Conservation (phyloP, 331 rosid genomes). For the Telfairia occidentalis region DNA sequence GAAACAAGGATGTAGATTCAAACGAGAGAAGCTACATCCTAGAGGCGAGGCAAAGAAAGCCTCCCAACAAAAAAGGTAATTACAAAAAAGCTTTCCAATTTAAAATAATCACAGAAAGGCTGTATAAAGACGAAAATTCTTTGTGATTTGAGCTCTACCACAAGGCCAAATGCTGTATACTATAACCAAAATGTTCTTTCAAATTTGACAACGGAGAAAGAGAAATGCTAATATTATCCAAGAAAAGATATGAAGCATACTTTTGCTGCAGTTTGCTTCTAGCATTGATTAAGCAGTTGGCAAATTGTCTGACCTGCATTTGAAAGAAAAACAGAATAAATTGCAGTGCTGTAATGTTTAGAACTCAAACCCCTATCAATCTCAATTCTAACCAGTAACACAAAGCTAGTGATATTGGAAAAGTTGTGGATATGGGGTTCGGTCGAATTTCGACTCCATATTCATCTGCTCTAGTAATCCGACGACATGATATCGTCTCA, state of each 20-base stretch:
- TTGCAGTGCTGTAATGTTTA: background rate
- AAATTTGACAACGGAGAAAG: background rate
- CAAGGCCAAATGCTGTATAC: no score
- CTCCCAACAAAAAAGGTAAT: no score
- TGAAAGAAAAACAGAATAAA: background rate
- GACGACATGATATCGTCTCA: background rate
- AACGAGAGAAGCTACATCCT: no score
- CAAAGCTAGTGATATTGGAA: background rate
- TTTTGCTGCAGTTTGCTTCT: constrained; percentile 71
- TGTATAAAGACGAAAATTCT: no score
- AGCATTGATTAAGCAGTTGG: constrained; percentile 66
- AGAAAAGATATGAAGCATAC: constrained; percentile 29
- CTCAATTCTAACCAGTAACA: background rate
- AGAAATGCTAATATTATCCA: background rate
- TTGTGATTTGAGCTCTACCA: no score
- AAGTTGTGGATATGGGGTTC: background rate
- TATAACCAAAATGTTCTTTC: no score
- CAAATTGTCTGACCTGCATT: constrained; percentile 75
- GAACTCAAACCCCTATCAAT: background rate
- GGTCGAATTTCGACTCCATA: background rate
- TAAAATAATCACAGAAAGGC: no score
- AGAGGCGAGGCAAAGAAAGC: no score
- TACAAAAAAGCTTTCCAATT: no score
- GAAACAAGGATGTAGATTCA: no score
- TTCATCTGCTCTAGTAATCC: background rate